phyloP scores from a whole-genome alignment of 2,329 filamentous ascomycete genomes.

The Claviceps quebecensis region DNA sequence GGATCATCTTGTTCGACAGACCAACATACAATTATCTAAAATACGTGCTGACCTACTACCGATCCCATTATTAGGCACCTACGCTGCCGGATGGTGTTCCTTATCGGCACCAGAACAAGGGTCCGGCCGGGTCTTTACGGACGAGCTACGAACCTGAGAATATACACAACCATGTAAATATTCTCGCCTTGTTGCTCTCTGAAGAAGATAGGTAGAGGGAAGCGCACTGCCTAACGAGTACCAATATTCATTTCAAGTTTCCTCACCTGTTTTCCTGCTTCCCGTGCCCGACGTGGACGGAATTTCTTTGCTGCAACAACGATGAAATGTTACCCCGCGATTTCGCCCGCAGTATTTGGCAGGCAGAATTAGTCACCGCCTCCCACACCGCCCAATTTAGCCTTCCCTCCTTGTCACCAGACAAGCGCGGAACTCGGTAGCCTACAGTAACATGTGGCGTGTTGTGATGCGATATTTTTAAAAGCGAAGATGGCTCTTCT shows the following conservation, averaged over 20 bases:
- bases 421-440: background rate
- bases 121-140: background rate
- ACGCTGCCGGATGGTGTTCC: background rate
- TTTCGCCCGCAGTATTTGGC: background rate
- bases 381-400: slow-evolving; percentile 2
- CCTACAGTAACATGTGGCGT: background rate
- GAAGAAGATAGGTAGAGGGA: background rate
- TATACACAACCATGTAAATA: background rate
- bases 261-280: background rate
- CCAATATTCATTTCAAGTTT: background rate
- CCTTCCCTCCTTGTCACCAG: background rate
- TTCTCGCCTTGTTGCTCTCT: background rate
- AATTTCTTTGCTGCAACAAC: background rate
- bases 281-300: background rate
- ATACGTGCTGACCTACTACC: background rate
- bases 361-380: slow-evolving; percentile 13
- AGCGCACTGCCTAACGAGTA: background rate
- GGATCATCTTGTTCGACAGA: background rate
- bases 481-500: slow-evolving; percentile 16
- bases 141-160: background rate
- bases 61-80: background rate
- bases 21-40: background rate
- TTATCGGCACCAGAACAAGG: background rate
- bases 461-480: background rate
- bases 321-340: slow-evolving; percentile 4